Percentiles rank a stretch among this genome's conserved stretches.
phyloP scores from a whole-genome alignment of 2,329 filamentous ascomycete species.

The Aspergillus sp. region DNA sequence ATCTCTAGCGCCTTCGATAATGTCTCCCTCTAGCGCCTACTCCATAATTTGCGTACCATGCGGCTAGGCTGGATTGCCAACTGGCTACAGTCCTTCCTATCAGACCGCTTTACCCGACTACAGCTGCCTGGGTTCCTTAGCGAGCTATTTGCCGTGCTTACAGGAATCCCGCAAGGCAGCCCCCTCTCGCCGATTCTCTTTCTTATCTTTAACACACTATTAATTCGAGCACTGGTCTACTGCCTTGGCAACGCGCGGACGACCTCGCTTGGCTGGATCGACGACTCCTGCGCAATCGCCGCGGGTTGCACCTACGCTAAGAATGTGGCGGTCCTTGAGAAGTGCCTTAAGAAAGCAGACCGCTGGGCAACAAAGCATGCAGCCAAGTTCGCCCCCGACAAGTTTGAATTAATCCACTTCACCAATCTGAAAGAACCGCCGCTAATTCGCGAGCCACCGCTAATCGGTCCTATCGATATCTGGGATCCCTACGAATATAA shows the following conservation, averaged over 20 bases:
- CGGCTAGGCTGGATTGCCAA: neutral
- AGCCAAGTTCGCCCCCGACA: slow-evolving; percentile 5
- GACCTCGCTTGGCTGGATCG: neutral
- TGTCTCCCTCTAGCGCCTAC: slow-evolving; percentile 6
- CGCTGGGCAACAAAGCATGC: neutral
- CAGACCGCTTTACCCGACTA: neutral
- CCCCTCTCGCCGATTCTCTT: slow-evolving; percentile 9
- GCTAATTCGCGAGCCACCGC: too few species aligned
- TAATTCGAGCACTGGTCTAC: neutral
- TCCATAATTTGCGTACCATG: slow-evolving; percentile 8
- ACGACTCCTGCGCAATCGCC: neutral
- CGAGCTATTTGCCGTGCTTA: neutral
- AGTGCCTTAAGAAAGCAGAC: neutral
- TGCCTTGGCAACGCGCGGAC: neutral
- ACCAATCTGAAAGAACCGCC: neutral
- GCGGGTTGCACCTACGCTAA: neutral
- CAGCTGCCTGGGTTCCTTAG: slow-evolving; percentile 3
- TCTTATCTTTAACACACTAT: neutral
- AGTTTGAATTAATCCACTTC: slow-evolving; percentile 11
- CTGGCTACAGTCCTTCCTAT: slow-evolving; percentile 7
- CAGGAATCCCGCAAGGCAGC: neutral
- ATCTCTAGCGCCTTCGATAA: slow-evolving; percentile 13
- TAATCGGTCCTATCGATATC: too few species aligned
- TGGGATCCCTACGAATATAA: too few species aligned
- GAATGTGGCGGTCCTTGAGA: neutral